Evolutionary conservation across 2,329 filamentous ascomycete species (phyloP), one percentile per base, ranked within the genome.

Genomic region (Rhytidhysteron rufulum): DNA sequence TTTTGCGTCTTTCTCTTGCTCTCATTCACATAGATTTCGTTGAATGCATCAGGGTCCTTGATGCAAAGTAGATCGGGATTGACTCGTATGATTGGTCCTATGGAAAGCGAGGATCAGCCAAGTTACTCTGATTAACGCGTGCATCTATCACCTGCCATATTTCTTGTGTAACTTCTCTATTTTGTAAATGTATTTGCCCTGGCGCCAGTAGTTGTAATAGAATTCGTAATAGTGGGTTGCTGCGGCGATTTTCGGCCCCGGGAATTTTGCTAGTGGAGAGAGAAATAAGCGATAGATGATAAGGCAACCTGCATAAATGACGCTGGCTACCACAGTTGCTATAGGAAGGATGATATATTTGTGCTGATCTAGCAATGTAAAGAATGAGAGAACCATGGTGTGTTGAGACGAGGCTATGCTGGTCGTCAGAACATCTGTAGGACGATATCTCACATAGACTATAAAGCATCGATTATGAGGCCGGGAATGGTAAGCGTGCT

Each of bases 121-220:
- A n/a, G n/a, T n/a, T n/a, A n/a, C n/a, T 18, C 18, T 33, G 16
- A 9, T 17, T n/a, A n/a, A n/a, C n/a, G n/a, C n/a, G n/a, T n/a
- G n/a, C n/a, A n/a, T n/a, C n/a, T n/a, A 13, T 27, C 24, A 27
- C 24, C 7, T 39, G 45, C 41, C 41, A 32, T 51, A 53, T 46
- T 45, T 42, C 33, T 43, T 22, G 33, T 55, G 53, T 47, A 55
- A 49, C 15, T 47, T 31, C 36, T 53, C 49, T 19, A 55, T 47
- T 27, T 49, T 18, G 33, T 39, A 53, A 3, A 52, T 36, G 31
- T 52, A 56, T 18, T 40, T 39, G 10, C 50, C 50, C 2, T 41
- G 25, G 15, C 32, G 31, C n/a, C n/a, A 16, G 7, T 15, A 33
- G 16, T 33, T 15, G 16, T 8, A 33, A 15, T 33, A 33, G 18